phyloP scores from a whole-genome alignment of 78 protist species.

The Dictyostelium discoideum region dicty_2.7 NC_007090.3:3686501-3687000 shows the following conservation, averaged over 20 bases:
- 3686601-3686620: not conserved
- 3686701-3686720: not conserved
- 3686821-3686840: too few relatives aligned
- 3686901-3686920: constrained; percentile 38
- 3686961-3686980: constrained; percentile 52
- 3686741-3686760: too few relatives aligned
- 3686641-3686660: not conserved
- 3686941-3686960: constrained; percentile 19
- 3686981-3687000: constrained; percentile 44
- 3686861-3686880: constrained; percentile 20
- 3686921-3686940: constrained; percentile 18
- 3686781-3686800: too few relatives aligned
- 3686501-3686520: not conserved
- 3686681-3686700: not conserved
- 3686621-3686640: not conserved
- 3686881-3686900: constrained; percentile 47
- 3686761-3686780: too few relatives aligned
- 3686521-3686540: not conserved
- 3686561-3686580: not conserved
- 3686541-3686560: not conserved
- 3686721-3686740: too few relatives aligned
- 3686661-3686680: not conserved
- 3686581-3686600: not conserved
- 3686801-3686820: too few relatives aligned
- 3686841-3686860: too few relatives aligned